A percentile compares a stretch with the other conserved stretches of the same genome.
Conservation (phyloP, 2,329 filamentous ascomycete genomes). For the Rutstroemia sp. region DNA sequence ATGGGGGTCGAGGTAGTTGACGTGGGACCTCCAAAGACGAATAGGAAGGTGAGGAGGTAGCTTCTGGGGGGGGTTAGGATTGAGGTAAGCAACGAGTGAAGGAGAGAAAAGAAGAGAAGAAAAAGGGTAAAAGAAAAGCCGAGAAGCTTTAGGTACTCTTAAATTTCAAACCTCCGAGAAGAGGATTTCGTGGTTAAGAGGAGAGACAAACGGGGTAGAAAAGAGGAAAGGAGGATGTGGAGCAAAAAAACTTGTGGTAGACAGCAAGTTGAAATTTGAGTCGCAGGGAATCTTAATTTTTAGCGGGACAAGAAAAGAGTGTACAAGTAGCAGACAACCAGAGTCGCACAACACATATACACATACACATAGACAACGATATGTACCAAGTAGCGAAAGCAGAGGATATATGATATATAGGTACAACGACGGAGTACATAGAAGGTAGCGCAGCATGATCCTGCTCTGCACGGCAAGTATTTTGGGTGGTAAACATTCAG, state of each 20-base stretch:
- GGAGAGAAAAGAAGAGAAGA: not conserved
- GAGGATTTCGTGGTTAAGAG: too few species aligned
- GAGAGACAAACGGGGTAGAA: not conserved
- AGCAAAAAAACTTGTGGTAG: constrained; percentile 8
- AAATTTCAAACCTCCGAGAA: too few species aligned
- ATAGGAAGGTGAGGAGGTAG: constrained; percentile 49
- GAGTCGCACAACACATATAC: not conserved
- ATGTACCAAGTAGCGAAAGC: too few species aligned
- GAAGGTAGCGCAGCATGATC: too few species aligned
- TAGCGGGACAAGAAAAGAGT: constrained; percentile 1
- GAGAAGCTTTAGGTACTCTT: too few species aligned
- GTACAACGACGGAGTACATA: too few species aligned
- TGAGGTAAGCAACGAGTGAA: constrained; percentile 35
- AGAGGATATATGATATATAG: too few species aligned
- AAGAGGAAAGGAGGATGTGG: constrained; percentile 5
- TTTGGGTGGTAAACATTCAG: too few species aligned
- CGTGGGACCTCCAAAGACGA: constrained; percentile 50
- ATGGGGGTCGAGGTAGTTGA: constrained; percentile 22
- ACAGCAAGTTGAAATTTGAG: constrained; percentile 7
- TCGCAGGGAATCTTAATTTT: constrained; percentile 5
- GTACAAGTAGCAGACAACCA: not conserved
- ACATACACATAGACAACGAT: too few species aligned
- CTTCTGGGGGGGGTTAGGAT: constrained; percentile 28
- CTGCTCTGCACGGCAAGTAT: too few species aligned
- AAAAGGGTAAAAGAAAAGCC: not conserved